Base-by-base conservation (phyloP, 495 filamentous ascomycete genomes). In the Penicillium simplicissimum region DNA sequence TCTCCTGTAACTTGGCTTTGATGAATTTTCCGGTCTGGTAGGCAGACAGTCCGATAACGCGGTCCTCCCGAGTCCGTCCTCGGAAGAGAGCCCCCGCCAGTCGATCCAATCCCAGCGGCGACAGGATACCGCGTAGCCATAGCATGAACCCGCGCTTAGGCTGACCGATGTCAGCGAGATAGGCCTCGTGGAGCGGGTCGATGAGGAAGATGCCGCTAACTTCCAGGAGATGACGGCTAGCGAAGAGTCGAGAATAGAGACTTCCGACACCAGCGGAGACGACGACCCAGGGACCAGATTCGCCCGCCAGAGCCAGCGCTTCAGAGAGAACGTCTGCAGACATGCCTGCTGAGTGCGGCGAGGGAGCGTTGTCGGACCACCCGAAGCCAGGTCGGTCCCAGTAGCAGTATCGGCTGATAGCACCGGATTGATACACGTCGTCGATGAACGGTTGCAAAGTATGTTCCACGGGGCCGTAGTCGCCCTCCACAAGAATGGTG, bases 281-380 rank as follows among this genome's bases (percentile, higher is more conserved):
- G 25, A 88, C 75, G 40, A 91, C 78, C 89, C 90, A 98, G 17
- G 95, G 94, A 0, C 92, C 92, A 51, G 85, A 78, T 73, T 97
- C 95, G 54, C 88, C 92, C 0, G 90, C 89, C 17, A 85, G 79
- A 15, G 89, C 84, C 3, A 98, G 81, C 0, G 92, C 89, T 76
- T 97, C 93, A 25, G 91, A 90, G 17, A 97, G 80, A 7, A 85
- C 90, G 67, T 96, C 91, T 8, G 89, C 86, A 1, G 90, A 87
- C 88, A 96, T 96, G 55, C 93, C 91, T 10, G 90, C 93, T 4
- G 91, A 94, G 67, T 96, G 87, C 1, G 95, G 94, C 2, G 92
- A 96, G 9, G 94, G 95, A 0, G 95, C 93, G 63, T 92, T 93
- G 75, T 98, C 95, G 49, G 91, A 95, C 87, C 90, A 97, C 37